Evolutionary conservation across 805 yeast genomes (phyloP).

Genomic region (Alloascoidea hylecoeti): DNA sequence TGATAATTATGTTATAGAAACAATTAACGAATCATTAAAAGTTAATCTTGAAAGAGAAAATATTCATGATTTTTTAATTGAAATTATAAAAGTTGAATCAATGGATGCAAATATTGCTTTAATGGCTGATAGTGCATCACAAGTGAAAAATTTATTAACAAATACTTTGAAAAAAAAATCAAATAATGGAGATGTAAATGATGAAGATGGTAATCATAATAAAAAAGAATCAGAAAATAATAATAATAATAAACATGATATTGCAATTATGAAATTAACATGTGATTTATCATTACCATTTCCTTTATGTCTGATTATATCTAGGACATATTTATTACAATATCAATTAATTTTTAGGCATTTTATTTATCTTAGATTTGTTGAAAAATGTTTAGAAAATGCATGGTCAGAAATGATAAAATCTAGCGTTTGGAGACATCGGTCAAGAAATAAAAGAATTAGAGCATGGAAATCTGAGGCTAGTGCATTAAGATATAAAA

Average conservation of each 20-base stretch:
- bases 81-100: constrained; percentile 37
- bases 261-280: constrained; percentile 34
- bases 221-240: constrained; percentile 8
- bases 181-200: background rate
- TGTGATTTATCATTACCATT: constrained; percentile 62
- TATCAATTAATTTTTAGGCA: constrained; percentile 73
- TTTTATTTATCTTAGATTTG: constrained; percentile 44
- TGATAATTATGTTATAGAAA: background rate
- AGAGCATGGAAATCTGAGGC: constrained; percentile 18
- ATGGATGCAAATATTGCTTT: constrained; percentile 39
- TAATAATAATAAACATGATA: constrained; percentile 4
- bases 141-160: constrained; percentile 28
- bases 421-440: constrained; percentile 53
- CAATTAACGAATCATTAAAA: constrained; percentile 4
- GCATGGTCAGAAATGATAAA: constrained; percentile 62
- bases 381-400: constrained; percentile 41
- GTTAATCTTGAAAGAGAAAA: constrained; percentile 26
- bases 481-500: constrained; percentile 23
- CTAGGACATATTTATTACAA: constrained; percentile 57
- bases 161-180: constrained; percentile 20
- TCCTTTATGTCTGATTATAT: constrained; percentile 68
- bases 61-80: constrained; percentile 25
- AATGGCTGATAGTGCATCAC: constrained; percentile 26
- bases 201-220: constrained; percentile 10
- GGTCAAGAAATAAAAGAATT: constrained; percentile 25